Conservation (phyloP, 1,284 basidiomycete species). For the Caloboletus firmus region DNA sequence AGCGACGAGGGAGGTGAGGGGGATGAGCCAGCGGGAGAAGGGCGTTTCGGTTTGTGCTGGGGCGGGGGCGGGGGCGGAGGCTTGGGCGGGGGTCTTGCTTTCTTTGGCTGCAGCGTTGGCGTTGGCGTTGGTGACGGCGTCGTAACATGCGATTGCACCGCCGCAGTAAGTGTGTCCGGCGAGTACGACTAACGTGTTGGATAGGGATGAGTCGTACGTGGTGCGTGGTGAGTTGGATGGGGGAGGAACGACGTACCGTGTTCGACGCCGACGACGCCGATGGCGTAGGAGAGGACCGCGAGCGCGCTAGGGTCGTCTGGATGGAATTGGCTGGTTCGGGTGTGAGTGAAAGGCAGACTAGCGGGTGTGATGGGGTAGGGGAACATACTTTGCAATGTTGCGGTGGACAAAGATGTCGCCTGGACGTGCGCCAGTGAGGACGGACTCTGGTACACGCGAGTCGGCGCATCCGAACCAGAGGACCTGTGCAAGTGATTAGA, state of each 20-base stretch:
- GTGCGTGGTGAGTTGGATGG: too few relatives aligned
- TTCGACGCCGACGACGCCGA: conserved; percentile 76
- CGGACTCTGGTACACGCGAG: conserved; percentile 63
- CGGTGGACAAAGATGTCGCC: conserved; percentile 72
- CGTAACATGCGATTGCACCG: conserved; percentile 66
- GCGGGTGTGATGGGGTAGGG: rapidly evolving
- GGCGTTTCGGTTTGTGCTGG: not conserved
- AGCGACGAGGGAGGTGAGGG: conserved; percentile 60
- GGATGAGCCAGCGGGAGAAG: conserved; percentile 66
- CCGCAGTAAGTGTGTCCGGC: conserved; percentile 84
- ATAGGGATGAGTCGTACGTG: too few relatives aligned
- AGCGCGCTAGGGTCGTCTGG: conserved; percentile 75
- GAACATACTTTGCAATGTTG: conserved; percentile 55
- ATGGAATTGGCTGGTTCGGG: conserved; percentile 82
- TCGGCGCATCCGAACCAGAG: conserved; percentile 77
- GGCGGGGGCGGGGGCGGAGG: too few relatives aligned
- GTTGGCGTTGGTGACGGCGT: too few relatives aligned
- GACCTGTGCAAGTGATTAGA: conserved; percentile 37
- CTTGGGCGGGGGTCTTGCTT: too few relatives aligned
- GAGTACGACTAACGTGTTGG: conserved; percentile 52
- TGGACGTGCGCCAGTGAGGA: conserved; percentile 54
- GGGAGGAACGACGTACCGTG: conserved; percentile 53
- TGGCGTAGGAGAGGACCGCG: conserved; percentile 81
- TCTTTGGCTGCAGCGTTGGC: too few relatives aligned
- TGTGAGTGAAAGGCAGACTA: too few relatives aligned